phyloP scores from a whole-genome alignment of 2,329 filamentous ascomycete species.

The Podosphaera xanthii region DNA sequence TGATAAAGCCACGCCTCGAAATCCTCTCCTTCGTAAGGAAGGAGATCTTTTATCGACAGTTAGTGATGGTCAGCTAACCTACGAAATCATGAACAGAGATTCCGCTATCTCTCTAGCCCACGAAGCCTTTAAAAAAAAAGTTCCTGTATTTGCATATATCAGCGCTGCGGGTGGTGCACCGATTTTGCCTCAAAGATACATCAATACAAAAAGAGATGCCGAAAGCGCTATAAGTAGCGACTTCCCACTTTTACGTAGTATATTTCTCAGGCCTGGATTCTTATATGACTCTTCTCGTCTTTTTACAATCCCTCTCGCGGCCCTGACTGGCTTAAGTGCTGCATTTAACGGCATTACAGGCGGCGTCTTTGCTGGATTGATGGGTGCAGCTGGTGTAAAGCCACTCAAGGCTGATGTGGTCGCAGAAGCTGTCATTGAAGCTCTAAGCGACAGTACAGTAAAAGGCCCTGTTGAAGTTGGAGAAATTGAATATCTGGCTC shows the following conservation, averaged over 20 bases:
- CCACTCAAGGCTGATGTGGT: conserved; percentile 73
- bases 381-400: conserved; percentile 68
- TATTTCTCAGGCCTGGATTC: conserved; percentile 73
- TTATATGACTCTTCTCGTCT: conserved; percentile 68
- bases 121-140: conserved; percentile 42
- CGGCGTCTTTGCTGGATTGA: conserved; percentile 48
- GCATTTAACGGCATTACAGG: conserved; percentile 58
- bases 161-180: conserved; percentile 74
- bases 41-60: conserved; percentile 41
- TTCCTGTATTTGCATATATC: conserved; percentile 60
- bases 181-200: conserved; percentile 64
- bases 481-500: conserved; percentile 62
- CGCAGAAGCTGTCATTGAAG: conserved; percentile 75
- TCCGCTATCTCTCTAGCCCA: conserved; percentile 62
- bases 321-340: conserved; percentile 48
- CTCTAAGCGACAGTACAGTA: conserved; percentile 48
- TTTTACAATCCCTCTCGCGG: conserved; percentile 68
- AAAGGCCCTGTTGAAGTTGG: conserved; percentile 56
- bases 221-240: conserved; percentile 50
- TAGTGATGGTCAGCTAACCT: conserved; percentile 59
- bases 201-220: conserved; percentile 77
- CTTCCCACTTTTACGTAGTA: conserved; percentile 51
- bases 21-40: conserved; percentile 41
- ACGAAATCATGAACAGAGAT: conserved; percentile 94
- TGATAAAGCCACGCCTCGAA: conserved; percentile 36